These are phyloP conservation scores for Fraxinus floribunda DNA, from an alignment of 305 asterid species.

Conservation along the genomic window DNA sequence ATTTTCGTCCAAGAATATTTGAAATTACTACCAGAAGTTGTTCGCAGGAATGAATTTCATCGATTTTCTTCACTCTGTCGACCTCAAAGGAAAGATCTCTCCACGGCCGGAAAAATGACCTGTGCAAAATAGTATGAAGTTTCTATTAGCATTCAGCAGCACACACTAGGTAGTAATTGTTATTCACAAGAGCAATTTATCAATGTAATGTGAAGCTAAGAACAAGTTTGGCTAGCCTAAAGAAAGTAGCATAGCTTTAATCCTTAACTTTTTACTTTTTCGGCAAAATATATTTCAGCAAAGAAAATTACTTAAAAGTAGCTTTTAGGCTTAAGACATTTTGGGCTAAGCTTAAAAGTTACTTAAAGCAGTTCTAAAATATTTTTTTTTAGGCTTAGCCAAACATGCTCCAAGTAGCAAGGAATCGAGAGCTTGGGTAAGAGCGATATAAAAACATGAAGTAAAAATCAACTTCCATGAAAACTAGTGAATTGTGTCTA, in stretches of 20 bases:
- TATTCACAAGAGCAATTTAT: background rate
- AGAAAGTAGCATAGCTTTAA: background rate
- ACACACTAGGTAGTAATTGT: background rate
- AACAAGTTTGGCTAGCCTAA: background rate
- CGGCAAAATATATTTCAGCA: background rate
- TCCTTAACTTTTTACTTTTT: background rate
- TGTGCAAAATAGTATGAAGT: background rate
- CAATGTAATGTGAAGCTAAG: background rate
- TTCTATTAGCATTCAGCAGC: background rate
- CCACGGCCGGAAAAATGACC: conserved; percentile 49
- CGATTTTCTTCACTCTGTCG: conserved; percentile 26
- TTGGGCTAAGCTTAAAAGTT: background rate
- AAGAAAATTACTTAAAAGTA: background rate
- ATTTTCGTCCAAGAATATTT: conserved; percentile 32
- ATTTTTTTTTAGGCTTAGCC: background rate
- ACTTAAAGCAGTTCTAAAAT: background rate
- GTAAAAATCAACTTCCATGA: background rate
- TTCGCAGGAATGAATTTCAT: conserved; percentile 46
- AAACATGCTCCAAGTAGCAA: background rate
- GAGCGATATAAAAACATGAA: background rate
- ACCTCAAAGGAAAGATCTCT: conserved; percentile 29
- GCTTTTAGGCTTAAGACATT: background rate
- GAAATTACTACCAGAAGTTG: conserved; percentile 33
- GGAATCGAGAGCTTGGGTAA: background rate
- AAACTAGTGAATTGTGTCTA: background rate